A percentile compares a stretch with the other conserved stretches of the same genome.
Evolutionary conservation across 306 rosid genomes (phyloP).

Genomic region (Trifolium repens): DNA sequence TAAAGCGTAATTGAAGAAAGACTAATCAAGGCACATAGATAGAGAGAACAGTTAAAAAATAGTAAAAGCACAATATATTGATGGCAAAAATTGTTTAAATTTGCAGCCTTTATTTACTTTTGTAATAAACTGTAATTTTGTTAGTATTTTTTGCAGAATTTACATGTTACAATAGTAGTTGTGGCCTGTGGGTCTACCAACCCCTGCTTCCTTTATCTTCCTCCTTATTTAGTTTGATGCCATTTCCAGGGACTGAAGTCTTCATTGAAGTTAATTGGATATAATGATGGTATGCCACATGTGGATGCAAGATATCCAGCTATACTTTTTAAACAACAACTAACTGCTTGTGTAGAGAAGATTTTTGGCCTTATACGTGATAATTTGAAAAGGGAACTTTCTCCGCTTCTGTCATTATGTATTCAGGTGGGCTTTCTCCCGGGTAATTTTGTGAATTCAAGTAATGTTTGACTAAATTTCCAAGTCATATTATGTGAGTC

Average conservation of each 20-base stretch:
- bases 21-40: background rate
- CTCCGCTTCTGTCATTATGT: conserved; percentile 81
- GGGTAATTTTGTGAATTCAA: conserved; percentile 12
- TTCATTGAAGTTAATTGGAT: conserved; percentile 71
- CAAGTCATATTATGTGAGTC: conserved; percentile 24
- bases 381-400: conserved; percentile 85
- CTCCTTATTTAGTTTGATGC: conserved; percentile 43
- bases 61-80: background rate
- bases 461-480: background rate
- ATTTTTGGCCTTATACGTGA: conserved; percentile 93
- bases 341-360: conserved; percentile 97
- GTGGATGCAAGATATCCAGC: conserved; percentile 98
- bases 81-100: background rate
- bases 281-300: conserved; percentile 82
- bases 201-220: conserved; percentile 14
- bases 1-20: background rate
- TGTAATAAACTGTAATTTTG: background rate
- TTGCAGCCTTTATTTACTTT: background rate
- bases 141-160: background rate
- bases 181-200: background rate
- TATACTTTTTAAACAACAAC: conserved; percentile 90
- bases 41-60: background rate
- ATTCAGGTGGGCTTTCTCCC: conserved; percentile 74
- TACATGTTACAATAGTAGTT: background rate
- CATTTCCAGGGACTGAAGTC: conserved; percentile 76